A percentile compares a stretch with the other conserved stretches of the same genome.
Conservation (phyloP, 495 filamentous ascomycete species). For the Tuber brumale region DNA sequence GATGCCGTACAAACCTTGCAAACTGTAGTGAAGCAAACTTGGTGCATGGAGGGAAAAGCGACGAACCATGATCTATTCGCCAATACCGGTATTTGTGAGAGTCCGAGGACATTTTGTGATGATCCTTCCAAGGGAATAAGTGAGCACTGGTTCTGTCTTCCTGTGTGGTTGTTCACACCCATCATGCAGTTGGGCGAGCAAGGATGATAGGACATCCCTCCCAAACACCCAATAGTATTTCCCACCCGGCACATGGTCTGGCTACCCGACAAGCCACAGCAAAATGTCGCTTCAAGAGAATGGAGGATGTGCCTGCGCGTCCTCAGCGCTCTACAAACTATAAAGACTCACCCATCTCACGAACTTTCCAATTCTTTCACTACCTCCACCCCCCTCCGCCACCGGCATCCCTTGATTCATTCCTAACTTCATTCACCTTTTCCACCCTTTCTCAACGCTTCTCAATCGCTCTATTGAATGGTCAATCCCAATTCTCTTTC, state of each 20-base stretch:
- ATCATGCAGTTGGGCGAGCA: neutral
- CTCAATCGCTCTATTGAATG: conserved; percentile 38
- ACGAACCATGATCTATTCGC: neutral
- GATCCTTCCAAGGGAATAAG: neutral
- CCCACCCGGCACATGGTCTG: neutral
- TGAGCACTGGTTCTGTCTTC: neutral
- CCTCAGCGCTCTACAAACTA: conserved; percentile 11
- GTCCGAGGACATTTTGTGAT: neutral
- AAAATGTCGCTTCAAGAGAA: neutral
- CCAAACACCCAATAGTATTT: neutral
- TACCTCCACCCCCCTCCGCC: conserved; percentile 9
- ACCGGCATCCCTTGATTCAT: neutral
- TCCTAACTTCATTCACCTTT: neutral
- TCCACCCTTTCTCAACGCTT: neutral
- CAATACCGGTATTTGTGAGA: neutral
- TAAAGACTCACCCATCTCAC: conserved; percentile 13
- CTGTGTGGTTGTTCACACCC: conserved; percentile 4
- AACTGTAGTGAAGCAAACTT: neutral
- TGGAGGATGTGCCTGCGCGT: neutral
- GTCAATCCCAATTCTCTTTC: conserved; percentile 39
- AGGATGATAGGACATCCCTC: neutral
- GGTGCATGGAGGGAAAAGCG: neutral
- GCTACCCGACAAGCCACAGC: neutral
- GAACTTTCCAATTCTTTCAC: neutral
- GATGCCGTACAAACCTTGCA: neutral